A percentile compares a stretch with the other conserved stretches of the same genome.
Conservation (phyloP, 2,329 filamentous ascomycete species). For the Magnaporthiopsis incrustans region DNA sequence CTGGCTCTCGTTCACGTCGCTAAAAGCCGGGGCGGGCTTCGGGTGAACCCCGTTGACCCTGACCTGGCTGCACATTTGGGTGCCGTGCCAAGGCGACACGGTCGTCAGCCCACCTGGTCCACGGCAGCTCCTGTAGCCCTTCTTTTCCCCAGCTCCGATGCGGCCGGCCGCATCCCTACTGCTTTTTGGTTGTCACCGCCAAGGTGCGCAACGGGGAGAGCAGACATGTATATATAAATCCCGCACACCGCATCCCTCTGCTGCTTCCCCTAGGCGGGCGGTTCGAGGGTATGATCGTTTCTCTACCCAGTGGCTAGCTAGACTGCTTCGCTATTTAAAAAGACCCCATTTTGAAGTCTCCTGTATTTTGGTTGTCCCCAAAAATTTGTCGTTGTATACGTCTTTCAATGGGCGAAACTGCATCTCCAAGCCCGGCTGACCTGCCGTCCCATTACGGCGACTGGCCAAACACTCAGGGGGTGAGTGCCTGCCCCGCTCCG, state of each 20-base stretch:
- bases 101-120: neutral
- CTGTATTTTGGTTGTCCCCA: too few species aligned
- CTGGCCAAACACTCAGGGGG: conserved; percentile 10
- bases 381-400: neutral
- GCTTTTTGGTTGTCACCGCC: neutral
- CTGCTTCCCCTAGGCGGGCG: neutral
- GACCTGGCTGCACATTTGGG: neutral
- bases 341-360: too few species aligned
- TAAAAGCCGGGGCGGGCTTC: neutral
- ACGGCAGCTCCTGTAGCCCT: neutral
- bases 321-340: neutral
- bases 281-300: too few species aligned
- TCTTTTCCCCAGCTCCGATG: neutral
- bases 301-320: neutral
- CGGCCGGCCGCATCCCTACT: too few species aligned
- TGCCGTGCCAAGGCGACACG: neutral
- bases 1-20: neutral
- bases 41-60: neutral
- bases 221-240: neutral
- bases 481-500: neutral
- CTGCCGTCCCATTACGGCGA: conserved; percentile 8
- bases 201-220: neutral
- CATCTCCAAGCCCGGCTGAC: neutral
- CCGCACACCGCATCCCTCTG: neutral
- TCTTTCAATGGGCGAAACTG: neutral